Conservation (phyloP, 1,284 basidiomycete genomes). For the Ganoderma boninense region DNA sequence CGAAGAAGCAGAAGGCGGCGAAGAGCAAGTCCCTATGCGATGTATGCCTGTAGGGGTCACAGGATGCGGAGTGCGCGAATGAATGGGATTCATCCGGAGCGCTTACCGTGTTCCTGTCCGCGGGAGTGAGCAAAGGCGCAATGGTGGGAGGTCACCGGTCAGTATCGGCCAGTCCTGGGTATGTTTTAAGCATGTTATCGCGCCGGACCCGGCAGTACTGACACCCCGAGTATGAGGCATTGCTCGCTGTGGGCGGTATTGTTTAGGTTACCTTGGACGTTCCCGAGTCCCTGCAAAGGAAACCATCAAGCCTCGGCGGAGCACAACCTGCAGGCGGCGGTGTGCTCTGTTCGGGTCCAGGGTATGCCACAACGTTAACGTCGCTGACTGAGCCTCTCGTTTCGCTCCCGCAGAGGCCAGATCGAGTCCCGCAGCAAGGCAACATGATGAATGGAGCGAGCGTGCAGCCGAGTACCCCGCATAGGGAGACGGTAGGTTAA, state of each 20-base stretch:
- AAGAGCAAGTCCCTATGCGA: not conserved
- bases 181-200: not conserved
- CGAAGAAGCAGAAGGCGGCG: not conserved
- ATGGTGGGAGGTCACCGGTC: not conserved
- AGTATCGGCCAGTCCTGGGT: not conserved
- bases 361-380: not conserved
- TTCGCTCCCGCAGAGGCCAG: not conserved
- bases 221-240: not conserved
- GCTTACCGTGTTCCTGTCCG: not conserved
- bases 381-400: not conserved
- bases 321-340: not conserved
- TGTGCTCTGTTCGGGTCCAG: not conserved
- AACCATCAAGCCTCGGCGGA: not conserved
- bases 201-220: not conserved
- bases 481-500: conserved; percentile 3
- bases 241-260: not conserved
- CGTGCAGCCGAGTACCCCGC: not conserved
- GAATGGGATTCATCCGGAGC: not conserved
- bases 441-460: not conserved
- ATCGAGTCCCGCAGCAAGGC: not conserved
- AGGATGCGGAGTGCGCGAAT: not conserved
- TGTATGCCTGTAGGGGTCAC: not conserved
- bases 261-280: not conserved
- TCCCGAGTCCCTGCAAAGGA: not conserved
- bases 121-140: not conserved